phyloP scores from a whole-genome alignment of 495 filamentous ascomycete species.

The Trichoderma gamsii region DNA sequence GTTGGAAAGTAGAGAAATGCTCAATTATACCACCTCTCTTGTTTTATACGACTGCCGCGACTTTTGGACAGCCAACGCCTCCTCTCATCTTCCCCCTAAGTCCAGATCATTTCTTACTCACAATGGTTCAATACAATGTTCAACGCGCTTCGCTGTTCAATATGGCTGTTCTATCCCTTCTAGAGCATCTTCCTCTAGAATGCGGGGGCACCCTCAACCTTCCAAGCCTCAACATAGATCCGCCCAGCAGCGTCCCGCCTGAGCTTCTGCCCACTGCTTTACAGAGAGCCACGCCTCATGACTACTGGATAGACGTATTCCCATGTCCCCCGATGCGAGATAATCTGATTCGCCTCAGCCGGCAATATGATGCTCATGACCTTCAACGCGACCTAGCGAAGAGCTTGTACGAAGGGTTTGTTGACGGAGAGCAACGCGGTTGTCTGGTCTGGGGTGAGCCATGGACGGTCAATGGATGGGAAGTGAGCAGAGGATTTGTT shows the following conservation, averaged over 20 bases:
- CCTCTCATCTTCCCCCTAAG: conserved; percentile 29
- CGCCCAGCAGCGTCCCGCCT: conserved; percentile 21
- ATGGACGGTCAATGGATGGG: conserved; percentile 43
- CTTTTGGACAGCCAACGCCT: background rate
- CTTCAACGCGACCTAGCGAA: conserved; percentile 44
- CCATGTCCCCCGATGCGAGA: conserved; percentile 45
- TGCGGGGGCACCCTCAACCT: conserved; percentile 24
- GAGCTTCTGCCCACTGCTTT: conserved; percentile 38
- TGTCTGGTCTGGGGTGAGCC: conserved; percentile 50
- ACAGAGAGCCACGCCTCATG: conserved; percentile 34
- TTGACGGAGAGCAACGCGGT: conserved; percentile 31
- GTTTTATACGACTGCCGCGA: background rate
- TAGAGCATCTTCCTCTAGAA: conserved; percentile 24
- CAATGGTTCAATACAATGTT: conserved; percentile 35
- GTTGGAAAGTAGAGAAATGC: background rate
- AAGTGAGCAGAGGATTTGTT: conserved; percentile 44
- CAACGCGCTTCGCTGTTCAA: conserved; percentile 30
- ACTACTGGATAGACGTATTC: conserved; percentile 44
- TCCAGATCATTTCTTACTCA: conserved; percentile 29
- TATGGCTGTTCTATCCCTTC: conserved; percentile 25
- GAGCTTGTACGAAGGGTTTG: conserved; percentile 33
- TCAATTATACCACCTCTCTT: background rate
- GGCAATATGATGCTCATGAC: conserved; percentile 39
- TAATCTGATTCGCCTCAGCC: conserved; percentile 38
- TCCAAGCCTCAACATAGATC: conserved; percentile 15